Evolutionary conservation across 352 stramenopile genomes (phyloP).

Genomic region (Halophytophthora batemanensis): DNA sequence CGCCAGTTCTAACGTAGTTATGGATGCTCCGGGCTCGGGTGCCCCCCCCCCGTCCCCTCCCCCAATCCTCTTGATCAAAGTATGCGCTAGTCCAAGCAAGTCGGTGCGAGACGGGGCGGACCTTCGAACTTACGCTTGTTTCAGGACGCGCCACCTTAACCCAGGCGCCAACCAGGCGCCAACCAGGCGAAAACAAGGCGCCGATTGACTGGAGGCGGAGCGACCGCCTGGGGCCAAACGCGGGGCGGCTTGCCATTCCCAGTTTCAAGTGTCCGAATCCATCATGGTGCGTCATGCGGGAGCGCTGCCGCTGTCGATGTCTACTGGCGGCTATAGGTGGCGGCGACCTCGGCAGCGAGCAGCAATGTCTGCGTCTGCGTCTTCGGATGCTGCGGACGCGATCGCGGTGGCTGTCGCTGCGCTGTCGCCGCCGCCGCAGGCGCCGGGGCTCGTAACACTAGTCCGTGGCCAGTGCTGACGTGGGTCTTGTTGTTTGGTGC

Average conservation of each 20-base stretch:
- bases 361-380: too few species aligned
- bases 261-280: slow-evolving; percentile 85
- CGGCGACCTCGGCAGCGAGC: not conserved
- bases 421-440: not conserved
- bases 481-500: not conserved
- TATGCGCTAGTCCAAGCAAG: too few species aligned
- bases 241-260: slow-evolving; percentile 41
- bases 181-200: too few species aligned
- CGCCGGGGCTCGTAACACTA: not conserved
- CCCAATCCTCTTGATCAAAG: too few species aligned
- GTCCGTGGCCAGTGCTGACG: not conserved
- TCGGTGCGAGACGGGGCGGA: too few species aligned
- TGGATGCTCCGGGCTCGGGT: too few species aligned
- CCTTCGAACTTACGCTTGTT: too few species aligned
- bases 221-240: too few species aligned
- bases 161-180: too few species aligned
- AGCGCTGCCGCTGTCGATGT: slow-evolving; percentile 1
- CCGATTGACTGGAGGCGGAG: not conserved
- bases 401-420: not conserved
- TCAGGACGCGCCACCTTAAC: too few species aligned
- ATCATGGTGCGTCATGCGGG: slow-evolving; percentile 63
- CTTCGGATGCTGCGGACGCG: not conserved
- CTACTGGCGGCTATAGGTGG: not conserved
- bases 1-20: too few species aligned
- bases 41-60: too few species aligned